Percentiles rank a stretch among this genome's conserved stretches.
Conservation (phyloP, 2,329 filamentous ascomycete species). For the Pezicula neosporulosa region DNA sequence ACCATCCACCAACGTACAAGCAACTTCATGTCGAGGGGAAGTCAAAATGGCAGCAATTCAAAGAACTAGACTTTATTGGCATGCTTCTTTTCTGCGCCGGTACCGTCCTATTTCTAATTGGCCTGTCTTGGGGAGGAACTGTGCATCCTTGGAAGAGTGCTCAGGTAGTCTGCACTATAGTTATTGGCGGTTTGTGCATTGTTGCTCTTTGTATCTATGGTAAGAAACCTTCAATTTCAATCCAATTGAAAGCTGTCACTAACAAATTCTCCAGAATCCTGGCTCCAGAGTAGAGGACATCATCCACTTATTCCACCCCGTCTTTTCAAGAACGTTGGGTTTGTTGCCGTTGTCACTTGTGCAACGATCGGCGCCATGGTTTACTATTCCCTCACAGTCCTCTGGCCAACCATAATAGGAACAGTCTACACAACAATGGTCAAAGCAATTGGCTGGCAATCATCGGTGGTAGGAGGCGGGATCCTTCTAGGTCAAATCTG, state of each 20-base stretch:
- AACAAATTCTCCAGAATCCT: constrained; percentile 27
- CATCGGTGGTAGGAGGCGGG: constrained; percentile 37
- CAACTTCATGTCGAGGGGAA: constrained; percentile 36
- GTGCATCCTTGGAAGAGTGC: constrained; percentile 39
- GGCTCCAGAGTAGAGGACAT: constrained; percentile 25
- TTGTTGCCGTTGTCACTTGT: constrained; percentile 34
- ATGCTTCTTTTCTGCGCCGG: constrained; percentile 39
- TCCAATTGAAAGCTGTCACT: background rate
- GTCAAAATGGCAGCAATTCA: constrained; percentile 33
- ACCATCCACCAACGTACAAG: constrained; percentile 42
- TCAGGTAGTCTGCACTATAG: constrained; percentile 28
- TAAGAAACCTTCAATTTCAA: background rate
- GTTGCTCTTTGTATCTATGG: constrained; percentile 17
- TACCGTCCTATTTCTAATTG: constrained; percentile 38
- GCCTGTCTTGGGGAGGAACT: constrained; percentile 38
- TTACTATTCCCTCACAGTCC: constrained; percentile 40
- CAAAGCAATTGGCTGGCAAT: constrained; percentile 38
- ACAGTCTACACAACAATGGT: constrained; percentile 36
- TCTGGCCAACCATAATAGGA: constrained; percentile 41
- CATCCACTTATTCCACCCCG: constrained; percentile 38
- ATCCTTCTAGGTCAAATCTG: constrained; percentile 37
- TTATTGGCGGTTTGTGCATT: constrained; percentile 12
- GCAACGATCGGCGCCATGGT: constrained; percentile 40
- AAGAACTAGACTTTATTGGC: constrained; percentile 42
- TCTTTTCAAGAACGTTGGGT: constrained; percentile 39